Evolutionary conservation across 2,329 filamentous ascomycete species (phyloP), one percentile per base, ranked within the genome.

Genomic region (Cladobotryum protrusum): DNA sequence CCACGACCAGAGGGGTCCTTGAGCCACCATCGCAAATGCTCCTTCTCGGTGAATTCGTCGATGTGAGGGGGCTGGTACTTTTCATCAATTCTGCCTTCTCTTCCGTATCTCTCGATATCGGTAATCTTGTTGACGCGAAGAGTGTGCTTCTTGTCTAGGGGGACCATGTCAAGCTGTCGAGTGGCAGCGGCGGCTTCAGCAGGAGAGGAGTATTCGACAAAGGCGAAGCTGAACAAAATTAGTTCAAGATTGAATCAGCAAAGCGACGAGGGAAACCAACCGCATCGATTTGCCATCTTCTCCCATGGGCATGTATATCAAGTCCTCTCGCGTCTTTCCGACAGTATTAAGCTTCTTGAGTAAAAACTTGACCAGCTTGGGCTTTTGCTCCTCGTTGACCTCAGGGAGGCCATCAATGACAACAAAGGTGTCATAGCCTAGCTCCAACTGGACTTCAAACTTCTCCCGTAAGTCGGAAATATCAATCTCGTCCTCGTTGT

Each of bases 61-160:
- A 96, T 86, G 60, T 85, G 74, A 47, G 93, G 93, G 45, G 86
- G 75, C 52, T 82, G 80, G 73, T 96, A 99, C 60, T 91, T 85
- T 64, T 99, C 93, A 59, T 96, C 87, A 62, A 99, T 81, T 58
- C 90, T 85, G 59, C 93, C 93, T 74, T 97, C 93, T 56, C 90
- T 83, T 56, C 93, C 93, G 69, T 89, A 99, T 59, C 93, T 87
- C 68, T 99, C 93, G 64, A 99, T 91, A 67, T 99, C 93, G 62
- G 91, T 96, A 62, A 99, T 80, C 74, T 99, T 99, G 83, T 99
- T 99, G 61, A 99, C 91, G 56, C 86, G 81, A 61, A 99, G 82
- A 47, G 82, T 96, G 78, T 99, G 91, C 75, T 86, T 96, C 81
- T 95, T 97, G 76, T 99, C 93, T 63, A 99, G 86, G 41, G 92